phyloP scores from a whole-genome alignment of 768 basidiomycete species.

The Boletus sp. region DNA sequence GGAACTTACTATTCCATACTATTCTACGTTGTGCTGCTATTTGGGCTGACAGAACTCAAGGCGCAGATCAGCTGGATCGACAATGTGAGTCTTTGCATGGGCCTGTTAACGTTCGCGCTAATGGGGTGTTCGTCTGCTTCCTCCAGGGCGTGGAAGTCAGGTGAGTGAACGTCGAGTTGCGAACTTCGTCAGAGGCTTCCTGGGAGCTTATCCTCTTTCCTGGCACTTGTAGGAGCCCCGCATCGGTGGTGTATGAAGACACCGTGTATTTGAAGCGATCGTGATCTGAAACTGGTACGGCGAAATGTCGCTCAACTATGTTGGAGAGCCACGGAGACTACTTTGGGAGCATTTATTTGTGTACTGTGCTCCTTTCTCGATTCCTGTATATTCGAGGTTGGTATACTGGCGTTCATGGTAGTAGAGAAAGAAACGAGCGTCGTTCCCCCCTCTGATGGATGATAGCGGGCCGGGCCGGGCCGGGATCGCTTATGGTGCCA shows the following conservation, averaged over 20 bases:
- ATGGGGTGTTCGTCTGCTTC: not conserved
- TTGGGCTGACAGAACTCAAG: constrained; percentile 51
- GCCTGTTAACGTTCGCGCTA: not conserved
- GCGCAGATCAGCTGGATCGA: constrained; percentile 47
- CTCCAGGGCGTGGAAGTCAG: constrained; percentile 36
- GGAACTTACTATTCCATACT: constrained; percentile 13
- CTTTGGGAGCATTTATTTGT: not conserved
- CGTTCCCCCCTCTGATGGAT: not conserved
- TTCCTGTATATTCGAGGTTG: not conserved
- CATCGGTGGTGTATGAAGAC: constrained; percentile 26
- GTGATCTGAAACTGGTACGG: not conserved
- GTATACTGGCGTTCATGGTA: not conserved
- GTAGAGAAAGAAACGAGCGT: not conserved
- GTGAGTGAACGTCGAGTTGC: constrained; percentile 8
- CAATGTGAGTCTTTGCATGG: constrained; percentile 31
- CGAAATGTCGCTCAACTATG: not conserved
- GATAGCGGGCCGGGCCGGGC: not conserved
- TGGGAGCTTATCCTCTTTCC: not conserved
- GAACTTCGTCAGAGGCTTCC: not conserved
- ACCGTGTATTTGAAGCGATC: not conserved
- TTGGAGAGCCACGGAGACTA: not conserved
- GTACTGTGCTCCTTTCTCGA: not conserved
- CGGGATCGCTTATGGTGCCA: not conserved
- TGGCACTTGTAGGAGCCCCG: constrained; percentile 24
- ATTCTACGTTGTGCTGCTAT: constrained; percentile 41